phyloP scores from a whole-genome alignment of 352 stramenopile genomes.

The Phytophthora syringae region DNA sequence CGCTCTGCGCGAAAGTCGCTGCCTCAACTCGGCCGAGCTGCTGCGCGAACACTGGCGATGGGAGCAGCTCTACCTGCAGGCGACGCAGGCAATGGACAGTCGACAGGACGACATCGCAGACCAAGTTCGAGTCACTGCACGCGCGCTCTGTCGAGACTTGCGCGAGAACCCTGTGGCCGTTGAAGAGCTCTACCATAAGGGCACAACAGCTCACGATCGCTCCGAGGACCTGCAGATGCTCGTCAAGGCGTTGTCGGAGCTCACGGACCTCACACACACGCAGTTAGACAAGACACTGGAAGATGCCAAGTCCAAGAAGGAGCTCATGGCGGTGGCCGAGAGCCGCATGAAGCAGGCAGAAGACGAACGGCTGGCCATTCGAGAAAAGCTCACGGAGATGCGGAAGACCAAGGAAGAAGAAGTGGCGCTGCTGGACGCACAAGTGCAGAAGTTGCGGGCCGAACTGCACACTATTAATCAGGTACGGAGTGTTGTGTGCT shows the following conservation, averaged over 20 bases:
- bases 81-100: conserved; percentile 60
- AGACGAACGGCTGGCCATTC: conserved; percentile 77
- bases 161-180: conserved; percentile 76
- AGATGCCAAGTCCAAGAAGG: conserved; percentile 84
- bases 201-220: conserved; percentile 53
- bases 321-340: conserved; percentile 79
- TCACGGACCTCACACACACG: conserved; percentile 79
- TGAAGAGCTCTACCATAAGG: conserved; percentile 79
- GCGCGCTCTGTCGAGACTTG: conserved; percentile 72
- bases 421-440: conserved; percentile 75
- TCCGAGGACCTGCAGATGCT: conserved; percentile 77
- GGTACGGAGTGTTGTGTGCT: conserved; percentile 24
- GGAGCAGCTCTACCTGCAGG: conserved; percentile 77
- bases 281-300: conserved; percentile 87
- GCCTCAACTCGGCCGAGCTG: conserved; percentile 60
- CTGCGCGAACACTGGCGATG: conserved; percentile 81
- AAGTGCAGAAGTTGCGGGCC: conserved; percentile 82
- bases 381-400: conserved; percentile 79
- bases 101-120: conserved; percentile 76
- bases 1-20: conserved; percentile 75
- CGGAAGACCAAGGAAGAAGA: conserved; percentile 86
- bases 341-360: conserved; percentile 84
- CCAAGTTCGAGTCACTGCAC: conserved; percentile 74
- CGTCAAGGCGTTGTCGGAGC: conserved; percentile 79
- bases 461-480: conserved; percentile 82